Conservation (phyloP, 2,329 filamentous ascomycete genomes). For the Cryphonectria naterciae region DNA sequence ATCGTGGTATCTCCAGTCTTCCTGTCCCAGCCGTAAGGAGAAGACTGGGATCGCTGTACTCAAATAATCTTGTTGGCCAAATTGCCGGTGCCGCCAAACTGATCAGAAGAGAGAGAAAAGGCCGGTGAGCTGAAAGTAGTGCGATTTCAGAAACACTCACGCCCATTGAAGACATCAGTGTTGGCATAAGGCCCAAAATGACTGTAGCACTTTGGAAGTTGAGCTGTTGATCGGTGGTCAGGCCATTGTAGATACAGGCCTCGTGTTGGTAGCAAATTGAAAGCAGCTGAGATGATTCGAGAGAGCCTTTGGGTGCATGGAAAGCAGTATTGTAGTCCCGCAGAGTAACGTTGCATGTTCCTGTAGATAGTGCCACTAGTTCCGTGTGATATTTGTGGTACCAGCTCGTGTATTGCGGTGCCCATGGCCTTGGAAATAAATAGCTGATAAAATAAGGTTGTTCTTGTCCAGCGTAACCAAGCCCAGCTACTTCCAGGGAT, state of each 20-base stretch:
- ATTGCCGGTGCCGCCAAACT: slow-evolving; percentile 8
- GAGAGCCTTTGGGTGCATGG: not conserved
- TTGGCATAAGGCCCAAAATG: slow-evolving; percentile 1
- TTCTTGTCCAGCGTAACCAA: not conserved
- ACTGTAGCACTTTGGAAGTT: slow-evolving; percentile 10
- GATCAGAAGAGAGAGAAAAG: not conserved
- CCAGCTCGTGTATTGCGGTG: slow-evolving; percentile 1
- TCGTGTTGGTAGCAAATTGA: slow-evolving; percentile 11
- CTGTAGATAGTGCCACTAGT: not conserved
- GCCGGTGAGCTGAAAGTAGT: slow-evolving; percentile 7
- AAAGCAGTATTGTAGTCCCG: not conserved
- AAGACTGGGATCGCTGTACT: not conserved
- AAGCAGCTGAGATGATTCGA: slow-evolving; percentile 2
- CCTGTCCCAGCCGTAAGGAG: not conserved
- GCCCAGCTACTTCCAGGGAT: not conserved
- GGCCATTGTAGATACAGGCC: not conserved
- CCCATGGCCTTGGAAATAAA: not conserved
- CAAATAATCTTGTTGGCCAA: not conserved
- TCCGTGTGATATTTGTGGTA: not conserved
- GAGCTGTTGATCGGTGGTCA: slow-evolving; percentile 8
- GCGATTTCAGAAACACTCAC: slow-evolving; percentile 1
- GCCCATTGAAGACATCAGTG: slow-evolving; percentile 3
- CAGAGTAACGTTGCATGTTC: not conserved
- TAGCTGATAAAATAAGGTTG: not conserved
- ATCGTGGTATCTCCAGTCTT: not conserved